Conservation (phyloP, 257 asterid genomes). For the Fraxinus americana region DNA sequence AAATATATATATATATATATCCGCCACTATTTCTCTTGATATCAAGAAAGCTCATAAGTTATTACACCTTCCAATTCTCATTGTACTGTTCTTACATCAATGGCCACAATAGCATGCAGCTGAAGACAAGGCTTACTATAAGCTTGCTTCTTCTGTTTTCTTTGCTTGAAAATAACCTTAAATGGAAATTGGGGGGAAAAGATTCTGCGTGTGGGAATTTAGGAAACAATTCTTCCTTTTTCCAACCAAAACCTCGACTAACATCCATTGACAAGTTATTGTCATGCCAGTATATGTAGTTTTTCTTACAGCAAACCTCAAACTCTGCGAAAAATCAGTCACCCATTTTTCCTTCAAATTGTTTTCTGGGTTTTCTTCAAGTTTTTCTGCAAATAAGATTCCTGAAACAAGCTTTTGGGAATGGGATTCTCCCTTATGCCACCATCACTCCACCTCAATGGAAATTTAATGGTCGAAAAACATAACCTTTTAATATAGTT, state of each 20-base stretch:
- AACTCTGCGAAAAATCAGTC: not conserved
- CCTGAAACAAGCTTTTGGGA: constrained; percentile 5
- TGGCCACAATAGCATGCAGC: constrained; percentile 40
- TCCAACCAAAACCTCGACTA: constrained; percentile 36
- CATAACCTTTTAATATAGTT: too few relatives aligned
- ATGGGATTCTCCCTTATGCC: constrained; percentile 3
- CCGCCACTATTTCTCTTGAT: constrained; percentile 29
- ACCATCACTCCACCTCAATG: too few relatives aligned
- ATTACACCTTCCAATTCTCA: constrained; percentile 22
- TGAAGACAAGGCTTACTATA: constrained; percentile 27
- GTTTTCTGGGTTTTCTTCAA: not conserved
- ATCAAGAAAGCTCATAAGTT: constrained; percentile 41
- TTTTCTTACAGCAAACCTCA: constrained; percentile 1
- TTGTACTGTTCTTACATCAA: constrained; percentile 43
- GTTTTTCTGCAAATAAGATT: not conserved
- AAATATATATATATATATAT: too few relatives aligned
- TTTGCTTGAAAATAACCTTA: constrained; percentile 29
- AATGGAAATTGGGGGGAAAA: constrained; percentile 49
- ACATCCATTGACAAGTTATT: constrained; percentile 40
- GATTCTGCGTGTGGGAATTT: constrained; percentile 21
- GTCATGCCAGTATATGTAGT: constrained; percentile 29
- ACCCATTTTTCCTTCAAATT: constrained; percentile 8
- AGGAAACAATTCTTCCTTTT: constrained; percentile 23
- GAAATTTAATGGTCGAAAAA: too few relatives aligned
- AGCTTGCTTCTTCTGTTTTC: constrained; percentile 24